Evolutionary conservation across 371 early-diverging fungal species (phyloP).

Genomic region (Mortierella sp.): DNA sequence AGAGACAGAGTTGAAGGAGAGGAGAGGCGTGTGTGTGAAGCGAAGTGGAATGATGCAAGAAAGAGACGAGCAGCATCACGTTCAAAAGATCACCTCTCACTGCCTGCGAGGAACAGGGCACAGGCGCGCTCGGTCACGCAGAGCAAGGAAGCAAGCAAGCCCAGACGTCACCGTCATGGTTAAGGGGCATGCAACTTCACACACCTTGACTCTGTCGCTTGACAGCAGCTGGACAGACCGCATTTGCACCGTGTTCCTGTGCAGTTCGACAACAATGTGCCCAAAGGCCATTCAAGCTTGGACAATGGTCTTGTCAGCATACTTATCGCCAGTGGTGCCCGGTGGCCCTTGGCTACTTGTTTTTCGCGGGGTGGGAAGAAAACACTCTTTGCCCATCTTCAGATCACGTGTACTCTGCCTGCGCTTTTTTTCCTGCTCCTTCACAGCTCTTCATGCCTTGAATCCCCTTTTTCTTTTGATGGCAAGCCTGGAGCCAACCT

Average conservation of each 20-base stretch:
- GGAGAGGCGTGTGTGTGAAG: not conserved
- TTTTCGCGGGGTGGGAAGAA: slow-evolving; percentile 1
- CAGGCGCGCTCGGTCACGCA: slow-evolving; percentile 1
- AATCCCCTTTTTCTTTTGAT: not conserved
- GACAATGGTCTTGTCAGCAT: too few species aligned
- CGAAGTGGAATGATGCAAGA: not conserved
- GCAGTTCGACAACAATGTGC: too few species aligned
- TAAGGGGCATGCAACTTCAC: not conserved
- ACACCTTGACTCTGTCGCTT: not conserved
- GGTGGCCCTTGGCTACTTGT: not conserved
- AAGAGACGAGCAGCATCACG: slow-evolving; percentile 7
- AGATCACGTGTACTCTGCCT: slow-evolving; percentile 14
- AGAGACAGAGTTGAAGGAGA: not conserved
- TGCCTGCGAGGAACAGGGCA: not conserved
- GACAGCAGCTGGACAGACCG: too few species aligned
- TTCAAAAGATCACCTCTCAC: not conserved
- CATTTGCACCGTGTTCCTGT: too few species aligned
- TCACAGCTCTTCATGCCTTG: not conserved
- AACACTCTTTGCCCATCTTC: not conserved
- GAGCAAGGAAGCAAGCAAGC: not conserved
- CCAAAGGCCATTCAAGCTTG: too few species aligned
- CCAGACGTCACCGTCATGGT: slow-evolving; percentile 15
- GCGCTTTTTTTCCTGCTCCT: not conserved
- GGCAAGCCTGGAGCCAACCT: slow-evolving; percentile 6
- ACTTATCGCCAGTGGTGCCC: not conserved